These are phyloP conservation scores for Cladobotryum mycophilum DNA, from an alignment of 2,329 filamentous ascomycete species.

Conservation along the genomic window DNA sequence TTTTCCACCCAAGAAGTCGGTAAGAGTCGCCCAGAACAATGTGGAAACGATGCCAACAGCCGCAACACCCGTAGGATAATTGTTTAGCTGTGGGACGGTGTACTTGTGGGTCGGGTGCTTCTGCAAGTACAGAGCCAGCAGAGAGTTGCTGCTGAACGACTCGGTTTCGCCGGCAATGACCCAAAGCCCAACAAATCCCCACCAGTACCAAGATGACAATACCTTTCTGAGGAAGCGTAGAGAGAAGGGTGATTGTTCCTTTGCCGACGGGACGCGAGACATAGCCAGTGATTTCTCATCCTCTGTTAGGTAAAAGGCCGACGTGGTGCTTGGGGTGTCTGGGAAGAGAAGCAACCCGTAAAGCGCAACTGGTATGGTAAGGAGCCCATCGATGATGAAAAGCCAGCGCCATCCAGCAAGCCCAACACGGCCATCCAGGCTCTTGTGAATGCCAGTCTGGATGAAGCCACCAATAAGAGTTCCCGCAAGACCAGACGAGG, in stretches of 20 bases:
- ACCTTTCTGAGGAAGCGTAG: conserved; percentile 47
- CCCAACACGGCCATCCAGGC: conserved; percentile 40
- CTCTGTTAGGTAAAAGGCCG: conserved; percentile 37
- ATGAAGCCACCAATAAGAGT: conserved; percentile 49
- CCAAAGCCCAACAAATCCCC: conserved; percentile 61
- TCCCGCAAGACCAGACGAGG: conserved; percentile 52
- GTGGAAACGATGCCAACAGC: conserved; percentile 55
- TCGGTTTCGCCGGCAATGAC: conserved; percentile 66
- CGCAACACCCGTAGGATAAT: conserved; percentile 51
- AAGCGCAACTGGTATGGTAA: conserved; percentile 30
- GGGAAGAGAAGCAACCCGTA: conserved; percentile 32
- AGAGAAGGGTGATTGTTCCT: conserved; percentile 39
- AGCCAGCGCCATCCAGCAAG: conserved; percentile 63
- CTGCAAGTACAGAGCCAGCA: conserved; percentile 47
- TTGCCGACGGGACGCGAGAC: conserved; percentile 32
- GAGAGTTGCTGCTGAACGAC: conserved; percentile 59
- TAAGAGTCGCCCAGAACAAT: conserved; percentile 63
- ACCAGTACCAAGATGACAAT: conserved; percentile 57
- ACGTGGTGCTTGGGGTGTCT: conserved; percentile 40
- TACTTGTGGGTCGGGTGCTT: conserved; percentile 38
- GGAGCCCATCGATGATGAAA: conserved; percentile 62
- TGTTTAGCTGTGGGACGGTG: conserved; percentile 45
- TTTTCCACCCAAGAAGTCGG: conserved; percentile 57
- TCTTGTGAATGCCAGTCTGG: conserved; percentile 53
- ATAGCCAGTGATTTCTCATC: conserved; percentile 40